Evolutionary conservation across 371 early-diverging fungal genomes (phyloP).

Genomic region (Cokeromyces recurvatus): DNA sequence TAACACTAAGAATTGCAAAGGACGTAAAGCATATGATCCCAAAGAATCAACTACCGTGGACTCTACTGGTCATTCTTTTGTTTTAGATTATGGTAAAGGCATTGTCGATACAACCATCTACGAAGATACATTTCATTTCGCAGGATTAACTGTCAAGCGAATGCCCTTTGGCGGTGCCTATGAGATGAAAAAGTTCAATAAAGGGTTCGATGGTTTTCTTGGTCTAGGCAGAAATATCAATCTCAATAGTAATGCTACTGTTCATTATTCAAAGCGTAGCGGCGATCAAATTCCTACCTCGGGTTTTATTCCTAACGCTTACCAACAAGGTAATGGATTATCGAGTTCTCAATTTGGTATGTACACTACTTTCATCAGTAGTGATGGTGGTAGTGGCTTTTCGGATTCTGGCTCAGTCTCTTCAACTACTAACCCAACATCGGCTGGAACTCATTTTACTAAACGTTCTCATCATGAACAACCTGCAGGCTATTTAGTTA

Average conservation of each 20-base stretch:
- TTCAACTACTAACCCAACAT: neutral
- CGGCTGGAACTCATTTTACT: constrained; percentile 25
- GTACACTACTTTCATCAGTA: constrained; percentile 33
- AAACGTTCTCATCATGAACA: constrained; percentile 6
- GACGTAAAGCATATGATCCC: constrained; percentile 33
- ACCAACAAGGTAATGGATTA: constrained; percentile 28
- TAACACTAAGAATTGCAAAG: constrained; percentile 18
- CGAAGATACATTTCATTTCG: constrained; percentile 30
- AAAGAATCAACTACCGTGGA: constrained; percentile 25
- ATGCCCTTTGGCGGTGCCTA: constrained; percentile 47
- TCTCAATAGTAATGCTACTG: constrained; percentile 17
- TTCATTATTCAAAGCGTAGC: constrained; percentile 24
- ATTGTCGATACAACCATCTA: constrained; percentile 32
- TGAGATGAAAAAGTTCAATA: constrained; percentile 35
- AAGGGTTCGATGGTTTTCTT: constrained; percentile 46
- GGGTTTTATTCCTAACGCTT: constrained; percentile 38
- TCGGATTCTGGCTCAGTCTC: constrained; percentile 14
- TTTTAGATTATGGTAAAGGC: constrained; percentile 35
- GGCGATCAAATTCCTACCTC: constrained; percentile 30
- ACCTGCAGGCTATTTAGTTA: constrained; percentile 41
- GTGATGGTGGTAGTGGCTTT: constrained; percentile 18
- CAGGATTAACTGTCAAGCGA: constrained; percentile 23
- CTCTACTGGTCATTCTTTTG: constrained; percentile 26
- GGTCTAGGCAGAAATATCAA: constrained; percentile 41
- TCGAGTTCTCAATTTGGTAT: constrained; percentile 43